Conservation (phyloP, 768 basidiomycete genomes). For the Mycena filopes region DNA sequence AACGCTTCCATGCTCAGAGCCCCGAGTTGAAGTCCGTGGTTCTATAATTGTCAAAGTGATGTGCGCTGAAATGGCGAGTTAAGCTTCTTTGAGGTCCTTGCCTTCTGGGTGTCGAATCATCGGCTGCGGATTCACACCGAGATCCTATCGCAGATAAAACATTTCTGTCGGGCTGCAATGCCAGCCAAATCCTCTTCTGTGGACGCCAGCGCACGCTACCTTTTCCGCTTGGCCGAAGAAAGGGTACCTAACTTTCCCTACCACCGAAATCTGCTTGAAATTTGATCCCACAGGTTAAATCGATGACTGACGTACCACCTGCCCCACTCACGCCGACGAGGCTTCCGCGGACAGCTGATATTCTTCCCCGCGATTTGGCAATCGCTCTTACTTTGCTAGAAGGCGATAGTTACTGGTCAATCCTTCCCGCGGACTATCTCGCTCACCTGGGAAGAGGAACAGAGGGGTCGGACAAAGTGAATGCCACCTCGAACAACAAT, state of each 20-base stretch:
- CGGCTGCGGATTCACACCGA: conserved; percentile 43
- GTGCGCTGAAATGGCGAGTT: neutral
- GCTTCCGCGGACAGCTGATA: conserved; percentile 44
- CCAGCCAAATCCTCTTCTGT: conserved; percentile 43
- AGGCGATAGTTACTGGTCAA: conserved; percentile 50
- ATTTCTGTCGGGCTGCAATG: conserved; percentile 46
- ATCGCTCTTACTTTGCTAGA: conserved; percentile 56
- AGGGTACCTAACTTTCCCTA: conserved; percentile 34
- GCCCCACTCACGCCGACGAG: conserved; percentile 38
- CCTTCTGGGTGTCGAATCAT: conserved; percentile 48
- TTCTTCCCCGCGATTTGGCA: conserved; percentile 53
- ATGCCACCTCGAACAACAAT: conserved; percentile 46
- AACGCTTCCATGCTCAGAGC: conserved; percentile 49
- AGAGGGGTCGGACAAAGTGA: conserved; percentile 45
- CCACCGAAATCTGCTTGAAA: neutral
- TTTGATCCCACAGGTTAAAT: neutral
- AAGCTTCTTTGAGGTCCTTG: conserved; percentile 51
- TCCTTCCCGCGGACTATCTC: conserved; percentile 56
- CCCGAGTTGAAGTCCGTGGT: conserved; percentile 51
- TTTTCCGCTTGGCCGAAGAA: conserved; percentile 43
- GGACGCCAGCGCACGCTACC: conserved; percentile 45
- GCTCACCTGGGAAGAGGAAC: conserved; percentile 45
- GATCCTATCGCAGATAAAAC: conserved; percentile 48
- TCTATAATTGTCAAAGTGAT: neutral
- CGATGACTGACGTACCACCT: neutral